phyloP scores from a whole-genome alignment of 2,329 filamentous ascomycete genomes.

The Trichoderma breve region DNA sequence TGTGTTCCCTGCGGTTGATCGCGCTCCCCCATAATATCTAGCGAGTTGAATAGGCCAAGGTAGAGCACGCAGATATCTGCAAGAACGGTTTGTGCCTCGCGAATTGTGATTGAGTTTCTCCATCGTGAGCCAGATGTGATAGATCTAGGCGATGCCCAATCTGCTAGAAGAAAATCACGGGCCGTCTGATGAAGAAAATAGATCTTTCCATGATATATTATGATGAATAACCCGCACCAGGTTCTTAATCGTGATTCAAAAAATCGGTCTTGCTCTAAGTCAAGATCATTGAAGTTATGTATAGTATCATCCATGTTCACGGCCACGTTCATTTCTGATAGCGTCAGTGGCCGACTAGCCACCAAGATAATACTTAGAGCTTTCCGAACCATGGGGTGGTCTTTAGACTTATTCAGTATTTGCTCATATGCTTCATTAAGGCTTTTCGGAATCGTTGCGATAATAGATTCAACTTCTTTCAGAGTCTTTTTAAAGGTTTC shows the following conservation, averaged over 20 bases:
- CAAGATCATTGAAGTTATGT: neutral
- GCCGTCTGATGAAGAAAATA: neutral
- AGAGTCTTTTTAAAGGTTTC: neutral
- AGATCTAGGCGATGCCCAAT: neutral
- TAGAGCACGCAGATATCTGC: neutral
- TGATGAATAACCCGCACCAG: neutral
- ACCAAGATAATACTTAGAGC: neutral
- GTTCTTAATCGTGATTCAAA: neutral
- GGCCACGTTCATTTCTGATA: neutral
- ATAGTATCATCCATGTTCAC: neutral
- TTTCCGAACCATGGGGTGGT: neutral
- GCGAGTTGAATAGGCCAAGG: neutral
- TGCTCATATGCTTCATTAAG: neutral
- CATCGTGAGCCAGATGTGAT: neutral
- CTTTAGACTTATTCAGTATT: neutral
- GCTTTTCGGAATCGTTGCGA: neutral
- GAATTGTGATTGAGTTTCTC: neutral
- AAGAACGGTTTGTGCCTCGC: neutral
- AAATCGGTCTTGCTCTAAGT: neutral
- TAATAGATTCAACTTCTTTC: neutral
- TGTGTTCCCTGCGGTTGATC: neutral
- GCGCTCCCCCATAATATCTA: neutral
- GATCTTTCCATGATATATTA: neutral
- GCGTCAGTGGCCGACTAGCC: neutral
- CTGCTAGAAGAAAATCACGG: neutral